Percentiles rank a stretch among this genome's conserved stretches.
These are phyloP conservation scores for Tubosaeta sp. DNA, from an alignment of 768 basidiomycete genomes.

Conservation along the genomic window DNA sequence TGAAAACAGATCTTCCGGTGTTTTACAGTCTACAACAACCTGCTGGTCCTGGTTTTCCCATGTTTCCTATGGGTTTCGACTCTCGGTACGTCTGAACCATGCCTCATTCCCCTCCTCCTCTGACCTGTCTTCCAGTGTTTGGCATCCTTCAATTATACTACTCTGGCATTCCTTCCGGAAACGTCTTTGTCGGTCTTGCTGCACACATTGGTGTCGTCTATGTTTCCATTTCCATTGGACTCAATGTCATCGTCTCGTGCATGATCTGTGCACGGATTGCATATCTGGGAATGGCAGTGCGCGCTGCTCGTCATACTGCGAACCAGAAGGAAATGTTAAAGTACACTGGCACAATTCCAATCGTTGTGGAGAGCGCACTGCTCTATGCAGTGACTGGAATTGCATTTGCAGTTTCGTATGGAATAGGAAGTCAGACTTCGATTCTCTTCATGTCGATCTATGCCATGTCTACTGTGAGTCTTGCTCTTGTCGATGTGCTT, in stretches of 20 bases:
- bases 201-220: background rate
- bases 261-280: background rate
- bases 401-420: conserved; percentile 8
- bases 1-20: background rate
- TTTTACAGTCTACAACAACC: background rate
- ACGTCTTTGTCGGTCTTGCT: background rate
- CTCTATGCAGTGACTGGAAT: conserved; percentile 7
- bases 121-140: background rate
- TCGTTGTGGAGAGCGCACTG: conserved; percentile 10
- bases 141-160: background rate
- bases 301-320: background rate
- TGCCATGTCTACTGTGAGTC: conserved; percentile 6
- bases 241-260: background rate
- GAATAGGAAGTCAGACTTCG: background rate
- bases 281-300: background rate
- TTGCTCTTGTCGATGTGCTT: background rate
- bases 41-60: background rate
- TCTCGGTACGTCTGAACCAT: background rate
- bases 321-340: background rate
- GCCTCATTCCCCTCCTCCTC: background rate
- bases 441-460: conserved; percentile 7
- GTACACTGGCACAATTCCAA: background rate
- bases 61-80: background rate
- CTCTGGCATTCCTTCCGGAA: background rate
- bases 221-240: background rate